A percentile compares a stretch with the other conserved stretches of the same genome.
phyloP scores from a whole-genome alignment of 495 filamentous ascomycete species.

The Chaetomidium leptoderma region DNA sequence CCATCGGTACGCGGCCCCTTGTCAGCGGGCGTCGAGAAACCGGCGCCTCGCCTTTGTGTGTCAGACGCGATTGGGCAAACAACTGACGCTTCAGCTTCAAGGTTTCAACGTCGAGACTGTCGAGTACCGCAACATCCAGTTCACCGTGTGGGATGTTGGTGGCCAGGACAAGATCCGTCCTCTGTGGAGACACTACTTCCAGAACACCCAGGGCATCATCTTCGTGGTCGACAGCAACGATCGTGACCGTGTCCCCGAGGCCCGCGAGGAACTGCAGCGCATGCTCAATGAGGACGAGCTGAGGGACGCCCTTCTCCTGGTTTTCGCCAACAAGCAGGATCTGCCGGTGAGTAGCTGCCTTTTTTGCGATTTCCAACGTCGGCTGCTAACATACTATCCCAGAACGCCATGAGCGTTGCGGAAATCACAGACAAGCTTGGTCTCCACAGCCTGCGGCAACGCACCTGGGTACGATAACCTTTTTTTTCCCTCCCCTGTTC shows the following conservation, averaged over 20 bases:
- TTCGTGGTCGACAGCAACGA: conserved; percentile 99
- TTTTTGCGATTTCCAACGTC: neutral
- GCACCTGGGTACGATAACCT: conserved; percentile 81
- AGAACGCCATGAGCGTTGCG: conserved; percentile 99
- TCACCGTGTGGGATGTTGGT: conserved; percentile 99
- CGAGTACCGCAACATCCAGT: conserved; percentile 99
- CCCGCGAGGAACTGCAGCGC: conserved; percentile 97
- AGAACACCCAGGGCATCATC: conserved; percentile 99
- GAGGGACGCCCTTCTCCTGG: conserved; percentile 91
- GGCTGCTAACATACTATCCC: conserved; percentile 22
- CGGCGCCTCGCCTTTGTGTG: neutral
- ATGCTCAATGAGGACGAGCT: conserved; percentile 99
- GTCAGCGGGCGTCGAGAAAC: neutral
- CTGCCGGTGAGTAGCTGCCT: conserved; percentile 68
- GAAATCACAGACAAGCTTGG: conserved; percentile 99
- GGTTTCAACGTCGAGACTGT: conserved; percentile 99
- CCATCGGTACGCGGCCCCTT: conserved; percentile 75
- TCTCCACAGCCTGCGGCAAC: conserved; percentile 94
- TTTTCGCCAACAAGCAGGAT: conserved; percentile 99
- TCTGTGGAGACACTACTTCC: conserved; percentile 99
- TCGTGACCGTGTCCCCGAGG: conserved; percentile 98
- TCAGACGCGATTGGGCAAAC: neutral
- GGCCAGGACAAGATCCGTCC: conserved; percentile 99
- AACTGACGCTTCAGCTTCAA: conserved; percentile 39
- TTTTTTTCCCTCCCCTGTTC: conserved; percentile 1